phyloP scores from a whole-genome alignment of 495 filamentous ascomycete species.

The Chaetomium tenue region DNA sequence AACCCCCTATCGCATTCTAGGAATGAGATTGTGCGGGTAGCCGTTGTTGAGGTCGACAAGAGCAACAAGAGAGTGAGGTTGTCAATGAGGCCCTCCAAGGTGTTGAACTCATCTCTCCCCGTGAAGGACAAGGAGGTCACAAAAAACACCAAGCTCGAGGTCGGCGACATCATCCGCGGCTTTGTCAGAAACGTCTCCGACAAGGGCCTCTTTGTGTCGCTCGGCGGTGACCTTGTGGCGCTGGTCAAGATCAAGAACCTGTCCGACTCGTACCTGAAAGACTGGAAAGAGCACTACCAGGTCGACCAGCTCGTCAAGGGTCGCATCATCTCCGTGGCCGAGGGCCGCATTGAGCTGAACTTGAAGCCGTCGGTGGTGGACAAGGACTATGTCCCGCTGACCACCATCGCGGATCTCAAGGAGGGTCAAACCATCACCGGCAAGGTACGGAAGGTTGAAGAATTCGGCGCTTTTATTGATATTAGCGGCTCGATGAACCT shows the following conservation, averaged over 20 bases:
- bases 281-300: constrained; percentile 89
- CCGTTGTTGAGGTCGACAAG: constrained; percentile 72
- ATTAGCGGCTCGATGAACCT: constrained; percentile 80
- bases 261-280: constrained; percentile 86
- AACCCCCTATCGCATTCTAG: constrained; percentile 61
- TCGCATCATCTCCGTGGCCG: constrained; percentile 68
- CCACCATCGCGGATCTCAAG: constrained; percentile 69
- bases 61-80: constrained; percentile 79
- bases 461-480: constrained; percentile 91
- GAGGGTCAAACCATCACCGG: constrained; percentile 79
- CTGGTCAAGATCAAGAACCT: constrained; percentile 82
- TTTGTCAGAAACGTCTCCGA: constrained; percentile 86
- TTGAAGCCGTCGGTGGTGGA: constrained; percentile 82
- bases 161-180: constrained; percentile 78
- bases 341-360: constrained; percentile 78
- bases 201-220: constrained; percentile 76
- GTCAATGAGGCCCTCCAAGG: constrained; percentile 80
- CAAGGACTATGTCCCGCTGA: constrained; percentile 67
- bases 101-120: constrained; percentile 79
- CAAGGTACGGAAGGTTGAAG: constrained; percentile 86
- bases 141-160: constrained; percentile 64
- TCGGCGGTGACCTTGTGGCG: constrained; percentile 76
- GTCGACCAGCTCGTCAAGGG: constrained; percentile 86
- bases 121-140: constrained; percentile 79
- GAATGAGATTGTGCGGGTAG: constrained; percentile 83